Base-by-base conservation (phyloP, 2,329 filamentous ascomycete species). In the Grosmannia serpens region DNA sequence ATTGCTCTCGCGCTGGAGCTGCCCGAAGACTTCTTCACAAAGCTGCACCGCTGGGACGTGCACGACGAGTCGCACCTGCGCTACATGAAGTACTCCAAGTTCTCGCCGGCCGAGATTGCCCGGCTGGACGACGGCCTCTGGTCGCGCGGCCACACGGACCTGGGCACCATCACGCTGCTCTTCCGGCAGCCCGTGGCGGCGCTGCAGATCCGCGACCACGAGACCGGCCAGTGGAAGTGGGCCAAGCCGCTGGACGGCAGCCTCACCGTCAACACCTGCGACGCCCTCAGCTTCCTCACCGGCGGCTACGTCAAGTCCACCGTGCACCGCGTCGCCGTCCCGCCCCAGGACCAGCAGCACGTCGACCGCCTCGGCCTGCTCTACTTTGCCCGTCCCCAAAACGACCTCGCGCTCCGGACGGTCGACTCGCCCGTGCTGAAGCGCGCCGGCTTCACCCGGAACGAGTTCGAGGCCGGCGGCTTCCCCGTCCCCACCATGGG, bases 1-100 rank as follows among this genome's bases (percentile, higher is more conserved):
- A 81, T 85, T 57, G 80, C 82, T 8, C 77, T 83, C 56, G 69
- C 84, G 1, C 74, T 85, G 0, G 74, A 85, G 64, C 71, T 86
- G 0, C 77, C 81, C 41, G 80, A 84, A 64, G 76, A 83, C 3
- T 75, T 78, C 55, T 73, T 85, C 4, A 75, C 80, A 6, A 74
- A 74, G 4, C 73, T 77, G 53, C 82, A 85, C 64, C 71, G 70
- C 1, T 85, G 83, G 63, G 75, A 82, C 3, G 70, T 75, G 51
- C 73, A 76, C 26, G 74, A 76, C 31, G 80, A 83, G 59, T 77
- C 80, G 56, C 80, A 84, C 63, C 72, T 83, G 47, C 76, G 82
- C 13, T 83, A 83, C 68, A 83, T 83, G 80, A 73, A 78, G 53
- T 83, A 83, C 64, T 70, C 73, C 33, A 70, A 71, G 0, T 74